Evolutionary conservation across 2,329 filamentous ascomycete genomes (phyloP), one percentile per base, ranked within the genome.

Genomic region (Colletotrichum sp.): DNA sequence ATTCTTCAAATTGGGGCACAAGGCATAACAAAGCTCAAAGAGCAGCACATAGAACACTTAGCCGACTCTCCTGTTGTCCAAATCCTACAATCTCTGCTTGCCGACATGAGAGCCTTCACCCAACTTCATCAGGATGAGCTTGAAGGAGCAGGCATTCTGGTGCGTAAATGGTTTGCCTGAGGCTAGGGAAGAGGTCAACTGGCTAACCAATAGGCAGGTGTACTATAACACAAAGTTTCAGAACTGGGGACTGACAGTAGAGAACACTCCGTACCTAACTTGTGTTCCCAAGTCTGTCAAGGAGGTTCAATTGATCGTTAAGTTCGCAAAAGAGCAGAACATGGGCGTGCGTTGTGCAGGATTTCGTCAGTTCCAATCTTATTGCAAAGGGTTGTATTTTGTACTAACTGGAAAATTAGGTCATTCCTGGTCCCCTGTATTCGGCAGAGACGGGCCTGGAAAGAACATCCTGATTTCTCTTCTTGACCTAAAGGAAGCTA

Each of bases 401-500:
- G 12, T 48, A 8, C 44, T 48, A 9, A 48, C n/a, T n/a, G n/a
- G 3, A 48, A n/a, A 8, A 4, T 48, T 28, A 77, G 77, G 78
- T 7, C 87, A 88, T 75, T 86, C 84, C 8, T 88, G 86, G 85
- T 81, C 83, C 7, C 80, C 83, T 8, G 83, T 86, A 24, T 88
- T 86, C 75, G 83, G 44, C 84, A 2, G 80, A 84, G 73, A 80
- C 84, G 28, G 84, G 83, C 30, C 81, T 13, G 44, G n/a, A 13
- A 48, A 48, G 44, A 48, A 88, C 64, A 82, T 89, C 18, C 78
- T 88, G 59, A 84, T 88, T 55, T 88, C 86, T 0, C 81, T 87
- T 18, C 79, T 88, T n/a, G 83, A 83, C 65, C 75, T 88, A 9
- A 75, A 84, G 28, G 79, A 82, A 44, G 85, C 84, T 6, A 84